Percentiles rank a stretch among this genome's conserved stretches.
phyloP scores from a whole-genome alignment of 768 basidiomycete species.

The Coprinopsis sp. region DNA sequence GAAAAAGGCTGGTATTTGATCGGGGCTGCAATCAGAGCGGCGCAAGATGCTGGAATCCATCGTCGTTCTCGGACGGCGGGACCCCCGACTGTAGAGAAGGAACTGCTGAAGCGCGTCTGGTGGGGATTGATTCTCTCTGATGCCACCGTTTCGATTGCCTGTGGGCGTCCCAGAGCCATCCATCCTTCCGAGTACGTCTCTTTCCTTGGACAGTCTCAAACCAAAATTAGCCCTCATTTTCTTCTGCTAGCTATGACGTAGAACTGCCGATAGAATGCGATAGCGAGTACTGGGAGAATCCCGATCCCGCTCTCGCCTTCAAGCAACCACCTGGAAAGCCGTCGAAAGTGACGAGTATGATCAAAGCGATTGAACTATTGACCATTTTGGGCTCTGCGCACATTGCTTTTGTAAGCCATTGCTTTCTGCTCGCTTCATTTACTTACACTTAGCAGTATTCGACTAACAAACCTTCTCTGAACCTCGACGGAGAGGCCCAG shows the following conservation, averaged over 20 bases:
- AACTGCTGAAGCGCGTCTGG: slow-evolving; percentile 64
- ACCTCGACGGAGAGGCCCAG: too few species aligned
- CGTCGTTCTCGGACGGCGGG: slow-evolving; percentile 24
- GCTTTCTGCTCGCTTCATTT: slow-evolving; percentile 23
- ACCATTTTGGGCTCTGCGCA: slow-evolving; percentile 58
- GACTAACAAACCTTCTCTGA: slow-evolving; percentile 48
- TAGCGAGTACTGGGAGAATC: slow-evolving; percentile 62
- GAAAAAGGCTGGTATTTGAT: slow-evolving; percentile 56
- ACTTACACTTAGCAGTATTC: slow-evolving; percentile 51
- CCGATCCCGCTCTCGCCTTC: slow-evolving; percentile 45
- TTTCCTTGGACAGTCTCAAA: too few species aligned
- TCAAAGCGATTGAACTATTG: slow-evolving; percentile 46
- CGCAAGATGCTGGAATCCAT: slow-evolving; percentile 71
- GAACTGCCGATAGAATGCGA: slow-evolving; percentile 55
- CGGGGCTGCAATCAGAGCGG: slow-evolving; percentile 59
- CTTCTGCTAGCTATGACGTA: slow-evolving; percentile 52
- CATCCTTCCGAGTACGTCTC: slow-evolving; percentile 77
- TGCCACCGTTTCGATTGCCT: slow-evolving; percentile 40
- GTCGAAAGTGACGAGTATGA: slow-evolving; percentile 49
- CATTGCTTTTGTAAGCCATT: slow-evolving; percentile 50
- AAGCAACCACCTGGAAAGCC: slow-evolving; percentile 63
- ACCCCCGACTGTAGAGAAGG: slow-evolving; percentile 45
- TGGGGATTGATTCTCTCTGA: slow-evolving; percentile 44
- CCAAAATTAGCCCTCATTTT: not conserved
- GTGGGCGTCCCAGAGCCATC: slow-evolving; percentile 64